Evolutionary conservation across 371 early-diverging fungal species (phyloP), one percentile per base, ranked within the genome.

Genomic region (Zopfochytrium polystomum): DNA sequence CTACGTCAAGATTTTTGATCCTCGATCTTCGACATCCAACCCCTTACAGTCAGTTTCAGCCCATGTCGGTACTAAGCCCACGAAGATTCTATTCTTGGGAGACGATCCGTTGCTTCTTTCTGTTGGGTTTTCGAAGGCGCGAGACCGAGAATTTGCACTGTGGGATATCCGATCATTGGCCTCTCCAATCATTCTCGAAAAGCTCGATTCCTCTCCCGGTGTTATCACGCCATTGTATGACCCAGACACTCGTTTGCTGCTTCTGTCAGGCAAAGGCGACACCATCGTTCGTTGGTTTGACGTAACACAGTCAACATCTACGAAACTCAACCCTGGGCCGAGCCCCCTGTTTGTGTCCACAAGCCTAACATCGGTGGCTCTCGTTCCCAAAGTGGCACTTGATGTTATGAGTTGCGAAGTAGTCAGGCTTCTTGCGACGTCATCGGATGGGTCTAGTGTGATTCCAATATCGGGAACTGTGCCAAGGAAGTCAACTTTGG

Each of bases 351-450:
- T 58, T 11, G 27, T 60, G 6, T 65, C 65, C 3, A 34, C 48
- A 9, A 50, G 52, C 11, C 33, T 72, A 23, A 70, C 67, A 30
- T 87, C 85, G 15, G 89, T 82, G 0, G 72, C 84, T 0, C 71
- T 91, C 26, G 54, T 87, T 3, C 90, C 88, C 18, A 93, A 93
- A 65, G 65, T 67, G n/a, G 61, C 73, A 1, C 48, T 91, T 62
- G 72, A 86, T 63, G 89, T 90, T 6, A 90, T 90, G 90, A 75
- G 77, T 34, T 80, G 88, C 29, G 91, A 93, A 69, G 71, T 91
- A 46, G 83, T 77, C 4, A 80, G 91, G 18, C 50, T 89, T 7
- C 57, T 88, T 32, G 68, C 77, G 23, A 75, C 87, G 1, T 71
- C 79, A 1, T 69, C 75, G 13, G 83, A 77, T 57, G 78, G 77